phyloP scores from a whole-genome alignment of 805 yeast species.

The Pichia membranifaciens region DNA sequence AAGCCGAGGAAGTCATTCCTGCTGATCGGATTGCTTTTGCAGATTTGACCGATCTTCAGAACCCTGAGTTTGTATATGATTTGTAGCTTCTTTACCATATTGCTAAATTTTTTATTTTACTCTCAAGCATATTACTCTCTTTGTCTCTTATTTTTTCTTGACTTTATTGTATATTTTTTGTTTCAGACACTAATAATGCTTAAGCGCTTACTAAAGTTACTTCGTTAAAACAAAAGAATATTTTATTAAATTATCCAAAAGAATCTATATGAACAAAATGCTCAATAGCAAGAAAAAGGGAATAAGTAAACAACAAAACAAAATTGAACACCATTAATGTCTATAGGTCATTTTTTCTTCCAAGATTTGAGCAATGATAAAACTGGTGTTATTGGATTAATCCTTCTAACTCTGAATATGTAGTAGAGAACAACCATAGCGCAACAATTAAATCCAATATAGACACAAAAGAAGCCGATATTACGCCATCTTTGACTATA shows the following conservation, averaged over 20 bases:
- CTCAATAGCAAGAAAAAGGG: too few relatives aligned
- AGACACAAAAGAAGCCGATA: slow-evolving; percentile 56
- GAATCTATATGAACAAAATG: too few relatives aligned
- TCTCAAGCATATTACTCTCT: neutral
- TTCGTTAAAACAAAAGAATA: too few relatives aligned
- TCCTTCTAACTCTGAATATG: slow-evolving; percentile 28
- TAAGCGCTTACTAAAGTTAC: too few relatives aligned
- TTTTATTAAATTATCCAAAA: too few relatives aligned
- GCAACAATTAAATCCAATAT: slow-evolving; percentile 44
- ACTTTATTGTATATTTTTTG: too few relatives aligned
- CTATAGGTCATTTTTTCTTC: neutral
- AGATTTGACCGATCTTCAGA: slow-evolving; percentile 9
- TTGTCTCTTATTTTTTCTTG: neutral
- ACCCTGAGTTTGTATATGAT: slow-evolving; percentile 7
- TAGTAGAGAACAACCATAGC: slow-evolving; percentile 35
- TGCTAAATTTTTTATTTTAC: neutral
- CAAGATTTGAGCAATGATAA: neutral
- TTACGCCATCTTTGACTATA: slow-evolving; percentile 58
- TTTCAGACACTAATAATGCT: too few relatives aligned
- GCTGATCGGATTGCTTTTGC: slow-evolving; percentile 15
- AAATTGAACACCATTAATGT: too few relatives aligned
- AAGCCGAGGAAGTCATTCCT: slow-evolving; percentile 7
- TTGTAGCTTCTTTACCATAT: neutral
- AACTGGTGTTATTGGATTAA: slow-evolving; percentile 1
- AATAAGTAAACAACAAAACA: too few relatives aligned